A percentile compares a stretch with the other conserved stretches of the same genome.
Conservation (phyloP, 495 filamentous ascomycete genomes). For the Penicillium egyptiacum region DNA sequence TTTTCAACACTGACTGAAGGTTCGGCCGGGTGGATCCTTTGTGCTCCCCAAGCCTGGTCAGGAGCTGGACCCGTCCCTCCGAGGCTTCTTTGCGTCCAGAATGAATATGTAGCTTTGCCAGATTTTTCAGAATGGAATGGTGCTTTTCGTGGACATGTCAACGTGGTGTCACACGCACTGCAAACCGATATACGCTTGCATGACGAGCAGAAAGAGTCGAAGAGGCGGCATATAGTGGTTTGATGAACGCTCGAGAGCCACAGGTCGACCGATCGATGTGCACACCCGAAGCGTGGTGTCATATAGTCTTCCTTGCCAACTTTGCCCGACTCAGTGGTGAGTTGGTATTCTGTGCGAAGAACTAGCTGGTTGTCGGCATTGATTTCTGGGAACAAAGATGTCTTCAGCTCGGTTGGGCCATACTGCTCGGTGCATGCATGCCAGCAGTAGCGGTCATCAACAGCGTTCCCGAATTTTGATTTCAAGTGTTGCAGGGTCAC, state of each 20-base stretch:
- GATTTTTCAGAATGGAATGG: slow-evolving; percentile 29
- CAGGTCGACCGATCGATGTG: slow-evolving; percentile 47
- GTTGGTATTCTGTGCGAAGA: slow-evolving; percentile 44
- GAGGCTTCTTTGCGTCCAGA: slow-evolving; percentile 44
- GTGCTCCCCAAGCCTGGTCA: slow-evolving; percentile 36
- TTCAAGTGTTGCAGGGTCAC: slow-evolving; percentile 31
- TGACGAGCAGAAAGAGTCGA: slow-evolving; percentile 39
- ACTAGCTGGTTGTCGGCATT: slow-evolving; percentile 35
- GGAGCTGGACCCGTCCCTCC: slow-evolving; percentile 32
- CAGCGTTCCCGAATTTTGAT: slow-evolving; percentile 32
- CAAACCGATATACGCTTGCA: slow-evolving; percentile 46
- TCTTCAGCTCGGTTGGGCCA: slow-evolving; percentile 39
- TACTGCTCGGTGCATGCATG: slow-evolving; percentile 48
- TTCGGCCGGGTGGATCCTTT: slow-evolving; percentile 47
- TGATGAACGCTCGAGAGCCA: slow-evolving; percentile 49
- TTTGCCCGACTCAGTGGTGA: slow-evolving; percentile 39
- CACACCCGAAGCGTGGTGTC: slow-evolving; percentile 48
- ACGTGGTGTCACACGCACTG: slow-evolving; percentile 38
- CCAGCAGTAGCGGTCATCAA: slow-evolving; percentile 43
- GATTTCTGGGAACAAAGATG: slow-evolving; percentile 42
- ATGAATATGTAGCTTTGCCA: slow-evolving; percentile 37
- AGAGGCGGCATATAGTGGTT: slow-evolving; percentile 41
- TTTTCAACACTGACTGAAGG: slow-evolving; percentile 39
- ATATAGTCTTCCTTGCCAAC: slow-evolving; percentile 46
- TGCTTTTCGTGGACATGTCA: slow-evolving; percentile 43